Percentiles rank a stretch among this genome's conserved stretches.
Evolutionary conservation across 805 yeast species (phyloP).

Genomic region (Teunomyces kruisii): DNA sequence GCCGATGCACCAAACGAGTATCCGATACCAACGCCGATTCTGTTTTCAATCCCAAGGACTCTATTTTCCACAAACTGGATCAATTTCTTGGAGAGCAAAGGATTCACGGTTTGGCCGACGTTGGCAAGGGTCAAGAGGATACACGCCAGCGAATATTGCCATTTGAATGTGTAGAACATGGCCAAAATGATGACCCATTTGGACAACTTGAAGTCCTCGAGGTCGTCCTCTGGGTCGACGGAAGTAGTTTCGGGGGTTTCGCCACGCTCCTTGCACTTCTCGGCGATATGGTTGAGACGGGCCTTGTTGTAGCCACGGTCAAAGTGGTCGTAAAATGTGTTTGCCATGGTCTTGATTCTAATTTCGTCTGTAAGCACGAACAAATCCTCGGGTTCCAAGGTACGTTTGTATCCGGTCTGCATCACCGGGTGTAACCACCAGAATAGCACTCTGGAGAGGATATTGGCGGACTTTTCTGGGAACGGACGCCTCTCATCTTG

Average conservation of each 20-base stretch:
- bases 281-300: constrained; percentile 16
- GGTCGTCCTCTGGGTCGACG: constrained; percentile 22
- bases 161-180: constrained; percentile 28
- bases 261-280: constrained; percentile 27
- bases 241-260: constrained; percentile 19
- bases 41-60: constrained; percentile 22
- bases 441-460: constrained; percentile 47
- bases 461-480: constrained; percentile 42
- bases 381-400: constrained; percentile 64
- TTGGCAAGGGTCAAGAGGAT: constrained; percentile 24
- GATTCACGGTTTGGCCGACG: constrained; percentile 27
- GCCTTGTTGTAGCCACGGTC: constrained; percentile 9
- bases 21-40: constrained; percentile 39
- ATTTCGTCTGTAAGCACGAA: constrained; percentile 37
- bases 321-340: constrained; percentile 21
- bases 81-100: constrained; percentile 37
- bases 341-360: constrained; percentile 33
- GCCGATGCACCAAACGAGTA: constrained; percentile 39
- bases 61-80: constrained; percentile 33
- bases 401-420: constrained; percentile 68
- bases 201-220: constrained; percentile 31
- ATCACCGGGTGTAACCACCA: constrained; percentile 70
- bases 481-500: constrained; percentile 49
- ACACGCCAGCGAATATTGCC: constrained; percentile 25
- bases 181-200: constrained; percentile 17